Evolutionary conservation across 1,284 basidiomycete genomes (phyloP).

Genomic region (Boletus sp.): DNA sequence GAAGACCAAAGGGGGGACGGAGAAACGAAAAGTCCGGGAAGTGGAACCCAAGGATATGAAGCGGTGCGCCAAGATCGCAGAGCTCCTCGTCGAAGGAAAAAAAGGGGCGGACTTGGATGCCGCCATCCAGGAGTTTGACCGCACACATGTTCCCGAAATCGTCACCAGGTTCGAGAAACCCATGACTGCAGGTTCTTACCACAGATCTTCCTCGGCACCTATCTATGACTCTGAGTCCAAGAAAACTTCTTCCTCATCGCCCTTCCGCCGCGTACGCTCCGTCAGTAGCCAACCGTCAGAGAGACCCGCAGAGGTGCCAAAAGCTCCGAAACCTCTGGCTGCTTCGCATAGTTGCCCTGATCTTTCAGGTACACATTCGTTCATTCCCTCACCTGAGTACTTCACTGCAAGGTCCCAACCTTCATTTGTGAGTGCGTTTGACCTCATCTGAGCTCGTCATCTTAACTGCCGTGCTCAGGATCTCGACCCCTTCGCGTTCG

Average conservation of each 20-base stretch:
- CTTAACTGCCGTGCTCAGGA: slow-evolving; percentile 21
- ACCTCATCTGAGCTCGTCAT: neutral
- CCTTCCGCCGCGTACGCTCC: slow-evolving; percentile 22
- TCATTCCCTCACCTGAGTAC: slow-evolving; percentile 27
- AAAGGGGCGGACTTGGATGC: slow-evolving; percentile 65
- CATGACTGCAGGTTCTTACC: slow-evolving; percentile 59
- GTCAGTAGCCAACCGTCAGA: slow-evolving; percentile 25
- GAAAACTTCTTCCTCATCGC: slow-evolving; percentile 4
- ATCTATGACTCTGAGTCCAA: slow-evolving; percentile 22
- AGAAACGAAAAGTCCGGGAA: slow-evolving; percentile 62
- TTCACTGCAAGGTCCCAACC: slow-evolving; percentile 39
- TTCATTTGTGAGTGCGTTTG: slow-evolving; percentile 44
- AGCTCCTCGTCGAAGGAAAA: slow-evolving; percentile 69
- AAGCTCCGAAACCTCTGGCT: slow-evolving; percentile 8
- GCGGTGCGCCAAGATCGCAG: slow-evolving; percentile 74
- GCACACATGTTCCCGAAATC: slow-evolving; percentile 57
- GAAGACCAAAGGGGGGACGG: slow-evolving; percentile 41
- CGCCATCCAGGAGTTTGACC: slow-evolving; percentile 72
- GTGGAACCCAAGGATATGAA: slow-evolving; percentile 66
- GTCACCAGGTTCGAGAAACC: slow-evolving; percentile 69
- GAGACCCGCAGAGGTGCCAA: slow-evolving; percentile 4
- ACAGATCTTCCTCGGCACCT: slow-evolving; percentile 48
- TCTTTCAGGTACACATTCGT: slow-evolving; percentile 25
- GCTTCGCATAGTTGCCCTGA: slow-evolving; percentile 29
- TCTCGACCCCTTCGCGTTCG: slow-evolving; percentile 26